A percentile compares a stretch with the other conserved stretches of the same genome.
phyloP scores from a whole-genome alignment of 169 alveolate genomes.

The Cyclospora cayetanensis region DNA sequence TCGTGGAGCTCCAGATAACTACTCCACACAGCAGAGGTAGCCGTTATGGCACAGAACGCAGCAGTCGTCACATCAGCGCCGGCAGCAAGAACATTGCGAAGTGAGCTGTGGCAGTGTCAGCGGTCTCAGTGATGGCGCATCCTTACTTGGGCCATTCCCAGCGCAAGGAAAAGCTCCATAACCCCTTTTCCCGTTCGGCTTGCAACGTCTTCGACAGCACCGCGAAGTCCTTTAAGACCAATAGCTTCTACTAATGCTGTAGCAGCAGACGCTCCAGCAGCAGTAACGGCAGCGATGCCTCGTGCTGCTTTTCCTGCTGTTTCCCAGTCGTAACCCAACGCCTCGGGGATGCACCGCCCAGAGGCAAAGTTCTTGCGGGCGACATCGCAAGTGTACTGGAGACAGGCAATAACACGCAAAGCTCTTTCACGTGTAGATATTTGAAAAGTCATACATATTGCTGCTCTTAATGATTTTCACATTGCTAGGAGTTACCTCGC shows the following conservation, averaged over 20 bases:
- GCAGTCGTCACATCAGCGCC: neutral
- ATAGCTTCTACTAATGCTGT: neutral
- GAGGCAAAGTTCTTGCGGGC: conserved; percentile 73
- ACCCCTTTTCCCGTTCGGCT: neutral
- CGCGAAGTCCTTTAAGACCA: neutral
- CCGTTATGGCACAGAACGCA: too few relatives aligned
- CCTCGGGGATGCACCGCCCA: conserved; percentile 70
- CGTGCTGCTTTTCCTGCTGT: conserved; percentile 51
- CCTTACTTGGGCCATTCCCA: conserved; percentile 20
- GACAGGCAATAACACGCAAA: neutral
- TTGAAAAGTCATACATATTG: neutral
- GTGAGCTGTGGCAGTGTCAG: too few relatives aligned
- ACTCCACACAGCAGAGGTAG: too few relatives aligned
- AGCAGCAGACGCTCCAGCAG: conserved; percentile 22
- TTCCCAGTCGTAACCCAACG: conserved; percentile 74
- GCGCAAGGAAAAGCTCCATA: neutral
- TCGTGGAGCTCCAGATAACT: too few relatives aligned
- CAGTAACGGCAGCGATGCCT: conserved; percentile 14
- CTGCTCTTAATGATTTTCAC: neutral
- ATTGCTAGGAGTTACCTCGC: neutral
- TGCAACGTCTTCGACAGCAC: neutral
- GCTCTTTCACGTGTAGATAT: neutral
- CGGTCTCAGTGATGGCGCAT: too few relatives aligned
- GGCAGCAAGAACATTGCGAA: neutral
- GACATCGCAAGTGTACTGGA: conserved; percentile 76